A percentile compares a stretch with the other conserved stretches of the same genome.
Conservation (phyloP, 2,329 filamentous ascomycete species). For the Cladorrhinum sp. region DNA sequence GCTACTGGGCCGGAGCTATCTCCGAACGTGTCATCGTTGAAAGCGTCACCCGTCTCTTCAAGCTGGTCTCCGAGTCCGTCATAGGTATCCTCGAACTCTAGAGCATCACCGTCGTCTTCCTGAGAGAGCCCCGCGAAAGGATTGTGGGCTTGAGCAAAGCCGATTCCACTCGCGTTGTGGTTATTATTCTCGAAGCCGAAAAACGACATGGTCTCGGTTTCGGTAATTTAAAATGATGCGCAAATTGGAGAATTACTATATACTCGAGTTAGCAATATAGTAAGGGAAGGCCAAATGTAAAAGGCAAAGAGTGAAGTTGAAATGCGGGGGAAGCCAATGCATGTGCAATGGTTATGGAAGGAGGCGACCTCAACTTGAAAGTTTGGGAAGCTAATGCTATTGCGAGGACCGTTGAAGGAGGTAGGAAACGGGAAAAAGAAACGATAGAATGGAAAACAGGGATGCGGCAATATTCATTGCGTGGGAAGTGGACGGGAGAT, state of each 20-base stretch:
- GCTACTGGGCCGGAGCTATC: constrained; percentile 39
- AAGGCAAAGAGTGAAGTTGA: neutral
- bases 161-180: constrained; percentile 67
- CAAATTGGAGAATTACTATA: neutral
- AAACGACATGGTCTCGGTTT: constrained; percentile 68
- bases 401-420: neutral
- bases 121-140: constrained; percentile 81
- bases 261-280: neutral
- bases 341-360: neutral
- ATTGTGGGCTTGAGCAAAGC: constrained; percentile 80
- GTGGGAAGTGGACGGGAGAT: neutral
- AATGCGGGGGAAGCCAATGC: neutral
- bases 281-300: neutral
- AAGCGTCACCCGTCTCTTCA: constrained; percentile 85
- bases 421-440: neutral
- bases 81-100: constrained; percentile 95
- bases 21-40: constrained; percentile 96
- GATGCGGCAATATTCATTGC: neutral
- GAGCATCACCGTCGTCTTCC: constrained; percentile 57
- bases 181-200: constrained; percentile 79
- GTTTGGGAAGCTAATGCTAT: neutral
- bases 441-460: neutral
- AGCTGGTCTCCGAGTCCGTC: constrained; percentile 90
- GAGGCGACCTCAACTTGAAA: neutral
- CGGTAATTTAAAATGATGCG: neutral